Percentiles rank a stretch among this genome's conserved stretches.
These are phyloP conservation scores for Leishmania mexicana DNA, from an alignment of 208 protist species.

Conservation along the genomic window DNA sequence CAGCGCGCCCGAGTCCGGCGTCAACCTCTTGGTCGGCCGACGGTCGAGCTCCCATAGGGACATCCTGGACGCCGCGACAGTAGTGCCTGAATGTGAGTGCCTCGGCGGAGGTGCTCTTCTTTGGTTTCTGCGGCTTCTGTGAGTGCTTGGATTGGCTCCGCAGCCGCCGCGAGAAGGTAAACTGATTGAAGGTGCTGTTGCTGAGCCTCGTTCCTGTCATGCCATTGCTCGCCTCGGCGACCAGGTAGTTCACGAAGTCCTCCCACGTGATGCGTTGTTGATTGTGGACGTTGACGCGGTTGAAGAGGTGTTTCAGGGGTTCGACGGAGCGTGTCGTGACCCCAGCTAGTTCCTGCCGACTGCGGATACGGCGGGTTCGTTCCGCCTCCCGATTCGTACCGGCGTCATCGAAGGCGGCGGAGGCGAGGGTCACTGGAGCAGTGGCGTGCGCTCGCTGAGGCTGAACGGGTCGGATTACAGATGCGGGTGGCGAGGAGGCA, in stretches of 20 bases:
- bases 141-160: conserved; percentile 7
- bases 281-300: conserved; percentile 47
- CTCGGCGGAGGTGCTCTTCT: not conserved
- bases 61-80: conserved; percentile 2
- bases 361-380: conserved; percentile 18
- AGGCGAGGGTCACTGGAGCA: not conserved
- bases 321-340: conserved; percentile 18
- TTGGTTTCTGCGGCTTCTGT: not conserved
- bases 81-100: conserved; percentile 14
- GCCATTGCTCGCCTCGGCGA: conserved; percentile 39
- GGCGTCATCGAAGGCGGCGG: not conserved
- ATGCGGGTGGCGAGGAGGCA: not conserved
- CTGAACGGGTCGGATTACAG: not conserved
- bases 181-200: conserved; percentile 39
- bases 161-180: conserved; percentile 45
- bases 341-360: conserved; percentile 27
- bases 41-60: not conserved
- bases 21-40: not conserved
- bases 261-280: conserved; percentile 63
- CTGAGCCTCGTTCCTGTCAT: conserved; percentile 11
- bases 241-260: conserved; percentile 52
- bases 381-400: conserved; percentile 24
- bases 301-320: conserved; percentile 52
- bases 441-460: not conserved
- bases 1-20: not conserved